Percentiles rank a stretch among this genome's conserved stretches.
Conservation (phyloP, 768 basidiomycete genomes). For the Kockovaella imperatae region DNA sequence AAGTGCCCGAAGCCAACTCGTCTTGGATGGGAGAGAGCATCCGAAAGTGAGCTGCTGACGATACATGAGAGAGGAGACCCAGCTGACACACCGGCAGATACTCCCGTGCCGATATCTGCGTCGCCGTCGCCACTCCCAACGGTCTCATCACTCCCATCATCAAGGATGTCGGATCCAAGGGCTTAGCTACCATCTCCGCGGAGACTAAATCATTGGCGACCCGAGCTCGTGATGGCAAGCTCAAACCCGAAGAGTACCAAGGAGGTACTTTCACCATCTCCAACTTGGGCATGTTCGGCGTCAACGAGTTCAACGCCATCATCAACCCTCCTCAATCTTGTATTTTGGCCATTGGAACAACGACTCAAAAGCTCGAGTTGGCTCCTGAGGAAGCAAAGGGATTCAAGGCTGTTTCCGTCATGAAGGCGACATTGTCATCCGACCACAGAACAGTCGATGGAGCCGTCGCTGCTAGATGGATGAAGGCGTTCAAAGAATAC, state of each 20-base stretch:
- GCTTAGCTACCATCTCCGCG: constrained; percentile 82
- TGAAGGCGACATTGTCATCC: constrained; percentile 92
- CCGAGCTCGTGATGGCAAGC: constrained; percentile 94
- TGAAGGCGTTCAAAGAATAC: constrained; percentile 88
- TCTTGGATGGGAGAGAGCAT: constrained; percentile 96
- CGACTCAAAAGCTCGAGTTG: constrained; percentile 74
- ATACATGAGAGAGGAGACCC: background rate
- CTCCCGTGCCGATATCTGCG: constrained; percentile 92
- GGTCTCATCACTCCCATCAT: constrained; percentile 97
- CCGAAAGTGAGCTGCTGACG: constrained; percentile 61
- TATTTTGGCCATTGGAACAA: constrained; percentile 89
- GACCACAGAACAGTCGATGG: constrained; percentile 97
- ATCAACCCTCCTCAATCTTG: constrained; percentile 98
- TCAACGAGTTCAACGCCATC: constrained; percentile 87
- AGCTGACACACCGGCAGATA: constrained; percentile 53
- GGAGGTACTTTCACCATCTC: constrained; percentile 99
- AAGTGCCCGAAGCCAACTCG: constrained; percentile 96
- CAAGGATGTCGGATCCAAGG: constrained; percentile 85
- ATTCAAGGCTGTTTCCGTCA: constrained; percentile 81
- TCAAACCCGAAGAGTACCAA: constrained; percentile 94
- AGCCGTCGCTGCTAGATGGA: constrained; percentile 86
- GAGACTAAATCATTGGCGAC: constrained; percentile 87
- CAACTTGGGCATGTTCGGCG: constrained; percentile 95
- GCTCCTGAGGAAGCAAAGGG: constrained; percentile 86
- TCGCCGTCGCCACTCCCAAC: constrained; percentile 91